Base-by-base conservation (phyloP, 176 grass and related monocot species). In the Canna indica region DNA sequence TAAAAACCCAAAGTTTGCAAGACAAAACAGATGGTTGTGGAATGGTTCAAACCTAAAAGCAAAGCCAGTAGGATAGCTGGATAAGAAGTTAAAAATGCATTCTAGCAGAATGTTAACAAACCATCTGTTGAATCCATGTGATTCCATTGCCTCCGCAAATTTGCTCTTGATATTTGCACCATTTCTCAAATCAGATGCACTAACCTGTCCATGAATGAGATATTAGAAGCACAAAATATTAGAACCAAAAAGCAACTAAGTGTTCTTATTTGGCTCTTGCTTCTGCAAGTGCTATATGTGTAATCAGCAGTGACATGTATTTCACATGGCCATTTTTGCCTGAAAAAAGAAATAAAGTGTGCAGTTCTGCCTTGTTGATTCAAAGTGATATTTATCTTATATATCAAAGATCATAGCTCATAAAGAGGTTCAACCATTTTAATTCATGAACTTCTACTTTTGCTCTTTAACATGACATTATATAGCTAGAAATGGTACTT, bases 111-210 rank as follows among this genome's bases (percentile, higher is more conserved):
- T 79, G 71, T 61, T 31, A 46, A 73, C 79, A 39, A 56, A 97
- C 93, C 93, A 90, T 85, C 83, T 92, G 81, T 85, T 88, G 63
- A 90, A 81, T 71, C 88, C 81, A 79, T 90, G 88, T 50, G 93
- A 97, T 87, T 87, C 85, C 77, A 85, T 83, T 52, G 88, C 88
- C 83, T 90, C 93, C 74, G 81, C 77, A 39, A 92, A 97, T 67
- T 85, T 87, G 70, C 87, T 88, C 78, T 82, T 92, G 36, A 97
- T 75, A 77, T 80, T 79, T 35, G 88, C 81, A 47, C 88, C 93
- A 79, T 85, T 90, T 92, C 93, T 92, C 62, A 92, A 85, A 76
- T 97, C 93, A 53, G 88, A 97, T 80, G 93, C 80, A 90, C 84
- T 90, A 73, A 92, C 84, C 93, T 97, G 80, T 44, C 24, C 65